Conservation (phyloP, 768 basidiomycete species). For the Termitomyces sp. region DNA sequence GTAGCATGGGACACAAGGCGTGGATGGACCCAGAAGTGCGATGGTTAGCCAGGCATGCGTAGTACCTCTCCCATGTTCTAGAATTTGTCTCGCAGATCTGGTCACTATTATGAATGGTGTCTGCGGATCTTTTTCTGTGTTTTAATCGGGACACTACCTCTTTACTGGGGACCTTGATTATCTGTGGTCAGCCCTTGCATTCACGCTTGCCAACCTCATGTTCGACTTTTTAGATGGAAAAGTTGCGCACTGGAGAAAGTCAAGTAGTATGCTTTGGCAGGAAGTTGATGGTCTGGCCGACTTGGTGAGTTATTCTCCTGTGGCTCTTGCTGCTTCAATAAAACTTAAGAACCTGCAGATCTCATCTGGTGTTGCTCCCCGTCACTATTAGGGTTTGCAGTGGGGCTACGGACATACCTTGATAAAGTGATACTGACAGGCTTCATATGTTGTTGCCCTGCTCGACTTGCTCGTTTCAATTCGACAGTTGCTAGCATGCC, state of each 20-base stretch:
- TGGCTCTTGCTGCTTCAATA: not conserved
- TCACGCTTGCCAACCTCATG: slow-evolving; percentile 90
- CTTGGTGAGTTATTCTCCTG: slow-evolving; percentile 51
- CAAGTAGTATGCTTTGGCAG: slow-evolving; percentile 92
- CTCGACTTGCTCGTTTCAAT: slow-evolving; percentile 96
- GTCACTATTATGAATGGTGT: slow-evolving; percentile 99
- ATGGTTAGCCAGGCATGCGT: slow-evolving; percentile 24
- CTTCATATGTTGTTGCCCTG: slow-evolving; percentile 95
- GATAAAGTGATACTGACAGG: slow-evolving; percentile 83
- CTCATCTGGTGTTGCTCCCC: slow-evolving; percentile 98
- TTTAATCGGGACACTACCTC: slow-evolving; percentile 89
- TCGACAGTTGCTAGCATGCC: slow-evolving; percentile 94
- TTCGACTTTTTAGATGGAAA: slow-evolving; percentile 99
- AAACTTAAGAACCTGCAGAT: slow-evolving; percentile 45
- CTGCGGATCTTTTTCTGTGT: slow-evolving; percentile 93
- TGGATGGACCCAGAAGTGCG: slow-evolving; percentile 40
- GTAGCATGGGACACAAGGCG: slow-evolving; percentile 22
- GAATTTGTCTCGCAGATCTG: slow-evolving; percentile 95
- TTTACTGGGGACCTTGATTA: slow-evolving; percentile 70
- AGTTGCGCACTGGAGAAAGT: slow-evolving; percentile 95
- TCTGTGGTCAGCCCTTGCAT: slow-evolving; percentile 80
- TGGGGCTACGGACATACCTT: slow-evolving; percentile 87
- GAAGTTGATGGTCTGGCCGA: slow-evolving; percentile 97
- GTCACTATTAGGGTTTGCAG: slow-evolving; percentile 83
- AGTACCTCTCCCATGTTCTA: slow-evolving; percentile 24